Percentiles rank a stretch among this genome's conserved stretches.
phyloP scores from a whole-genome alignment of 441 rosid genomes.

The Breynia disticha region DNA sequence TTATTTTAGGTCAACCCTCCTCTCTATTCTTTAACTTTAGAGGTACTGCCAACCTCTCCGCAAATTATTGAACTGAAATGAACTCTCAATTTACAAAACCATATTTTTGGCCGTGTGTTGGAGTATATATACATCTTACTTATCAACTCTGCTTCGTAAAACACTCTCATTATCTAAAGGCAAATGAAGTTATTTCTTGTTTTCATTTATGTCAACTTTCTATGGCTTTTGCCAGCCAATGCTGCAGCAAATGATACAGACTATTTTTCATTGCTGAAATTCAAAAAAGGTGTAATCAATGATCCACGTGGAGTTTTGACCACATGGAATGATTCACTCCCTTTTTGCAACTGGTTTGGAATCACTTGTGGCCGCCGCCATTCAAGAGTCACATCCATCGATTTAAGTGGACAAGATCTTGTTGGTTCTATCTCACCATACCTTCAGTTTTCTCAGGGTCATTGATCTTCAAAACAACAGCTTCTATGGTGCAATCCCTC shows the following conservation, averaged over 20 bases:
- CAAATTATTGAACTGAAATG: too few relatives aligned
- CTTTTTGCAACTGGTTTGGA: slow-evolving; percentile 12
- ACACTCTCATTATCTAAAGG: too few relatives aligned
- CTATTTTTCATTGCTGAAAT: slow-evolving; percentile 4
- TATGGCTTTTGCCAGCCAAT: neutral
- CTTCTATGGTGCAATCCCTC: slow-evolving; percentile 1
- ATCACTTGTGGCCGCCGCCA: slow-evolving; percentile 6
- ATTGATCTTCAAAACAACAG: neutral
- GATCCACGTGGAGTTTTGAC: slow-evolving; percentile 5
- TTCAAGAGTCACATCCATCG: slow-evolving; percentile 5
- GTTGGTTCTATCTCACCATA: slow-evolving; percentile 7
- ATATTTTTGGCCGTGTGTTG: too few relatives aligned
- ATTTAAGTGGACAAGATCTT: neutral
- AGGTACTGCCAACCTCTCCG: too few relatives aligned
- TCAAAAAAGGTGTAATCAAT: slow-evolving; percentile 1
- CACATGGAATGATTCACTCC: slow-evolving; percentile 8
- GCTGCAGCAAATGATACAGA: slow-evolving; percentile 2
- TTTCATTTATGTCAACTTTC: neutral
- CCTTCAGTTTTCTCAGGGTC: slow-evolving; percentile 5
- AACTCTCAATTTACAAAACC: too few relatives aligned
- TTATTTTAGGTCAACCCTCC: too few relatives aligned
- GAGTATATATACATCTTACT: too few relatives aligned
- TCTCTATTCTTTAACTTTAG: too few relatives aligned
- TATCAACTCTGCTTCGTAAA: too few relatives aligned
- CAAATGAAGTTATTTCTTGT: neutral